Conservation (phyloP, 2,329 filamentous ascomycete species). For the Phialophora expanda region DNA sequence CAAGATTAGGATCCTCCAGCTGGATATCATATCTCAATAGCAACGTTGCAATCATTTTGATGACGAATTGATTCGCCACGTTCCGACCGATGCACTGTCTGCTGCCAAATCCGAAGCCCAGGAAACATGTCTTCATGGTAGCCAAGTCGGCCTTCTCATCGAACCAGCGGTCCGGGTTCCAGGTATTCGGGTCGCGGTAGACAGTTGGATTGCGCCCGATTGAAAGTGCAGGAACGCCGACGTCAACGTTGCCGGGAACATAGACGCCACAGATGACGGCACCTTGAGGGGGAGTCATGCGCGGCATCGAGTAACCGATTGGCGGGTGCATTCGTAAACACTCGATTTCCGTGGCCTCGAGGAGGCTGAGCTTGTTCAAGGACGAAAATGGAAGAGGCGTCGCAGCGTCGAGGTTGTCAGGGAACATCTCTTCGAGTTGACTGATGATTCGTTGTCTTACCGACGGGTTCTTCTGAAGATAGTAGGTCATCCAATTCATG, state of each 20-base stretch:
- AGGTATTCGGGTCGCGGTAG: constrained; percentile 31
- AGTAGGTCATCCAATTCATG: constrained; percentile 35
- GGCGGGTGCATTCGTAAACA: constrained; percentile 32
- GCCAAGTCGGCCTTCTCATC: constrained; percentile 29
- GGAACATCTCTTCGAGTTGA: constrained; percentile 32
- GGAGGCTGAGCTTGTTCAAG: constrained; percentile 27
- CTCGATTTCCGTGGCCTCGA: constrained; percentile 30
- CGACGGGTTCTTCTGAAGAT: constrained; percentile 30
- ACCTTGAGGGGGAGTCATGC: constrained; percentile 42
- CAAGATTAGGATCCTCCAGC: constrained; percentile 28
- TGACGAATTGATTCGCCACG: constrained; percentile 33
- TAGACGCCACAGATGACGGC: constrained; percentile 40
- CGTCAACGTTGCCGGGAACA: constrained; percentile 40
- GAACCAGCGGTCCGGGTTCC: constrained; percentile 36
- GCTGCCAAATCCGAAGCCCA: constrained; percentile 32
- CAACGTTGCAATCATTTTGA: constrained; percentile 32
- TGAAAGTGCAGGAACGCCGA: constrained; percentile 31
- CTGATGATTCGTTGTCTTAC: constrained; percentile 24
- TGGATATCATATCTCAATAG: constrained; percentile 31
- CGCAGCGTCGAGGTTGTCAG: constrained; percentile 24
- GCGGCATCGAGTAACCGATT: constrained; percentile 42
- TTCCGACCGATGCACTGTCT: constrained; percentile 33
- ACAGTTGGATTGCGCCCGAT: constrained; percentile 29
- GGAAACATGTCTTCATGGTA: constrained; percentile 29
- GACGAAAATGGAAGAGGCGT: constrained; percentile 24